Evolutionary conservation across 352 stramenopile species (phyloP).

Genomic region (Globisporangium irregulare): DNA sequence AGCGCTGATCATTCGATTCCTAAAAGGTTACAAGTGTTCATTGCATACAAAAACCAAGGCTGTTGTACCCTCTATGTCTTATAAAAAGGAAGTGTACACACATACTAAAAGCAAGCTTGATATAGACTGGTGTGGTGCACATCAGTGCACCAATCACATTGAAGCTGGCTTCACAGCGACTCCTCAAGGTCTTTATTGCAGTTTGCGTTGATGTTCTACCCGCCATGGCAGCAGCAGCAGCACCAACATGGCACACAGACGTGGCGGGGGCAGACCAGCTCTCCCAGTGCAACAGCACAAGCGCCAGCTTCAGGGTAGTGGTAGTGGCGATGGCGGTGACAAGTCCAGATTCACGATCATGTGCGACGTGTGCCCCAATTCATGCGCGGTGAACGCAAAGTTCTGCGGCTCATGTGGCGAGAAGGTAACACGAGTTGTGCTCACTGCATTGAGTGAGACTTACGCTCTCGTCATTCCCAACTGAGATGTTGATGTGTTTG

Average conservation of each 20-base stretch:
- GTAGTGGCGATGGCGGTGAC: neutral
- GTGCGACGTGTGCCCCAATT: neutral
- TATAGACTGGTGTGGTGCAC: no score
- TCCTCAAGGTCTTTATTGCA: neutral
- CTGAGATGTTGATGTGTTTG: neutral
- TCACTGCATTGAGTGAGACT: no score
- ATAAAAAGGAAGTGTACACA: no score
- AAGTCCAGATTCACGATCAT: neutral
- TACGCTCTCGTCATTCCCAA: neutral
- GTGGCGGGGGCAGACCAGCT: neutral
- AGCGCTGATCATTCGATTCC: no score
- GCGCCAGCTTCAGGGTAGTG: neutral
- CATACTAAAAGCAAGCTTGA: no score
- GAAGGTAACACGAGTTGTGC: neutral
- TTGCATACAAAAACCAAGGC: no score
- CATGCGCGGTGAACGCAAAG: neutral
- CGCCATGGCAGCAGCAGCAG: neutral
- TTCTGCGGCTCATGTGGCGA: neutral
- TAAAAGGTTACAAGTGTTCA: no score
- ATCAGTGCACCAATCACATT: no score
- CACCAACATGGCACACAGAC: neutral
- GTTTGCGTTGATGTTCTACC: neutral
- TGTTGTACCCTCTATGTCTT: no score
- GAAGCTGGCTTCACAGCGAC: neutral
- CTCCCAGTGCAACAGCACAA: neutral